These are phyloP conservation scores for Arthrobotrys conoides DNA, from an alignment of 2,329 filamentous ascomycete species.

Conservation along the genomic window DNA sequence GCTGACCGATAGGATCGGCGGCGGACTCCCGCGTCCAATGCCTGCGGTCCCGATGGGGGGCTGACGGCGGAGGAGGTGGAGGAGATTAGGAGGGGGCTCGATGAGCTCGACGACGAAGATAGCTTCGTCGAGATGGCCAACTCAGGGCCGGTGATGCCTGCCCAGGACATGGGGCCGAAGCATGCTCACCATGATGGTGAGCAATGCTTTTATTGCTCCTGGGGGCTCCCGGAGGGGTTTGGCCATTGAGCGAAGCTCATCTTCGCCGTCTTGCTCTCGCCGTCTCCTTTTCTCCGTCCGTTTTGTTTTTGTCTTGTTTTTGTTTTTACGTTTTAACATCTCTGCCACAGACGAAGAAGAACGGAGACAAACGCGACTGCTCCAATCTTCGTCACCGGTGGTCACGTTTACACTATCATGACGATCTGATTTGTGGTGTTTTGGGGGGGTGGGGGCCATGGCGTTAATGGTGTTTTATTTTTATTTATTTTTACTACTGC, in stretches of 20 bases:
- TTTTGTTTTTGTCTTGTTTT: background rate
- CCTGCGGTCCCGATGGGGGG: background rate
- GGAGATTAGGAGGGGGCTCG: background rate
- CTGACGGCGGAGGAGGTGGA: background rate
- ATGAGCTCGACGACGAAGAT: background rate
- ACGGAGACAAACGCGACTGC: conserved; percentile 53
- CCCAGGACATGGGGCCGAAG: background rate
- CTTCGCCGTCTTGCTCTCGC: background rate
- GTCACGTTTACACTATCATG: background rate
- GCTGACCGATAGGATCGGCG: conserved; percentile 8
- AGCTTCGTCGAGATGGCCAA: background rate
- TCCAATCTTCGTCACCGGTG: conserved; percentile 54
- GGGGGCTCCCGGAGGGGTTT: background rate
- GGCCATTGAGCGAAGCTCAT: background rate
- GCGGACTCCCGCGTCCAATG: background rate
- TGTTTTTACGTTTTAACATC: background rate
- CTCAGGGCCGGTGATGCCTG: background rate
- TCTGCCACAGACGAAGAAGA: conserved; percentile 47
- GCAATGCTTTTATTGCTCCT: background rate
- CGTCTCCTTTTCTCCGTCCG: background rate
- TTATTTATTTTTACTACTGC: background rate
- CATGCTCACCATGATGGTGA: background rate
- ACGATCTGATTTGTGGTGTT: conserved; percentile 34
- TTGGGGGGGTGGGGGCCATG: background rate
- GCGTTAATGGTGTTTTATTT: background rate